phyloP scores from a whole-genome alignment of 306 rosid genomes.

The Rosa rugosa region DNA sequence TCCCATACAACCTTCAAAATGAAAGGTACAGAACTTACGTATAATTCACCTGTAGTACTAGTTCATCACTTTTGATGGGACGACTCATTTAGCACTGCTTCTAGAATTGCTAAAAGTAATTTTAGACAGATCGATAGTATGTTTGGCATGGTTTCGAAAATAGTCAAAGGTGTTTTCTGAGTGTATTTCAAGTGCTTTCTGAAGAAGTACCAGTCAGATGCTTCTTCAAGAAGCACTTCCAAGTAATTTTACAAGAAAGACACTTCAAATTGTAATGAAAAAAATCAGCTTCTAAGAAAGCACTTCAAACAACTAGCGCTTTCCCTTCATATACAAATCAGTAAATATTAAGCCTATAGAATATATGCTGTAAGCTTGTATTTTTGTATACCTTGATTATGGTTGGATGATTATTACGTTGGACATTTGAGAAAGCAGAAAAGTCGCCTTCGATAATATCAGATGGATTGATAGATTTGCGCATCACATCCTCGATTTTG shows the following conservation, averaged over 20 bases:
- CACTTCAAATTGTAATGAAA: background rate
- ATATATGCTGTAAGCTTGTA: background rate
- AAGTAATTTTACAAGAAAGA: background rate
- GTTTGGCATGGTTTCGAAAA: background rate
- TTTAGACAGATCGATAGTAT: background rate
- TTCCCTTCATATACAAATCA: background rate
- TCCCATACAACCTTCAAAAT: slow-evolving; percentile 54
- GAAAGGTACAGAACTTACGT: background rate
- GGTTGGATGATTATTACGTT: slow-evolving; percentile 45
- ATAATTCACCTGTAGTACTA: background rate
- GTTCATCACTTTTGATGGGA: too few relatives aligned
- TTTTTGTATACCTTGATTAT: slow-evolving; percentile 50
- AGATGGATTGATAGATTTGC: slow-evolving; percentile 15
- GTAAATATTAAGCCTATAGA: background rate
- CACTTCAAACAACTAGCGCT: background rate
- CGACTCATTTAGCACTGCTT: background rate
- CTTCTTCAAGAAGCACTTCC: background rate
- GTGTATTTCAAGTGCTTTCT: background rate
- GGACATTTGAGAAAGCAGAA: slow-evolving; percentile 32
- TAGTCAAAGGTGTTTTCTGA: background rate
- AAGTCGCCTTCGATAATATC: slow-evolving; percentile 27
- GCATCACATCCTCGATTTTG: slow-evolving; percentile 36
- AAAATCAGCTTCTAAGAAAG: background rate
- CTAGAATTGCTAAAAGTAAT: background rate
- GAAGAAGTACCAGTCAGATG: background rate